A percentile compares a stretch with the other conserved stretches of the same genome.
Evolutionary conservation across 2,329 filamentous ascomycete genomes (phyloP).

Genomic region (Sarocladium brachiariae): DNA sequence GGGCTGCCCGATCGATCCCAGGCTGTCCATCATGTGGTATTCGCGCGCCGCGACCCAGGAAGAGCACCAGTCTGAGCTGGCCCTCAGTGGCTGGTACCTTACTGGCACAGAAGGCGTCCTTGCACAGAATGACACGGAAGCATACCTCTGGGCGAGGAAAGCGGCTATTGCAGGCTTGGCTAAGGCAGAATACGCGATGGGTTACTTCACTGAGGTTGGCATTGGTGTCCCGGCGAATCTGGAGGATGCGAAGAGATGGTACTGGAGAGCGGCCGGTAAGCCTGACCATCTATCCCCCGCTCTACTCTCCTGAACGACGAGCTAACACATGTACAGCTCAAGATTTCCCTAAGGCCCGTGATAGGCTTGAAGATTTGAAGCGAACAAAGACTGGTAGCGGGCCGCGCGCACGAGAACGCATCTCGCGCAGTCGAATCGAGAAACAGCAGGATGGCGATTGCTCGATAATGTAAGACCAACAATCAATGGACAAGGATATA

Average conservation of each 20-base stretch:
- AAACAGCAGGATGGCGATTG: constrained; percentile 81
- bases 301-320: constrained; percentile 19
- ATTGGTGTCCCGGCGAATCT: constrained; percentile 81
- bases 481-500: background rate
- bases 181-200: constrained; percentile 96
- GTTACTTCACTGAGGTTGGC: constrained; percentile 92
- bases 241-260: constrained; percentile 97
- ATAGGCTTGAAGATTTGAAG: constrained; percentile 88
- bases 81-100: constrained; percentile 86
- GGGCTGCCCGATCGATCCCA: constrained; percentile 74
- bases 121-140: constrained; percentile 88
- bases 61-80: constrained; percentile 86
- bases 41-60: constrained; percentile 83
- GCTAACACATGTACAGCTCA: constrained; percentile 55
- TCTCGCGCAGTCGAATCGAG: constrained; percentile 74
- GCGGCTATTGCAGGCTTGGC: constrained; percentile 80
- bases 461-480: constrained; percentile 60
- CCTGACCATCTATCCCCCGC: constrained; percentile 20
- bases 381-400: constrained; percentile 61
- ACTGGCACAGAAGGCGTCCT: constrained; percentile 85
- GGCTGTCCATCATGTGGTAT: constrained; percentile 89
- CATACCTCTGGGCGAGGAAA: constrained; percentile 94
- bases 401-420: constrained; percentile 67
- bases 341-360: constrained; percentile 87
- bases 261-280: constrained; percentile 93